These are phyloP conservation scores for Selenicereus undatus DNA, from an alignment of 148 eudicot species.

Conservation along the genomic window DNA sequence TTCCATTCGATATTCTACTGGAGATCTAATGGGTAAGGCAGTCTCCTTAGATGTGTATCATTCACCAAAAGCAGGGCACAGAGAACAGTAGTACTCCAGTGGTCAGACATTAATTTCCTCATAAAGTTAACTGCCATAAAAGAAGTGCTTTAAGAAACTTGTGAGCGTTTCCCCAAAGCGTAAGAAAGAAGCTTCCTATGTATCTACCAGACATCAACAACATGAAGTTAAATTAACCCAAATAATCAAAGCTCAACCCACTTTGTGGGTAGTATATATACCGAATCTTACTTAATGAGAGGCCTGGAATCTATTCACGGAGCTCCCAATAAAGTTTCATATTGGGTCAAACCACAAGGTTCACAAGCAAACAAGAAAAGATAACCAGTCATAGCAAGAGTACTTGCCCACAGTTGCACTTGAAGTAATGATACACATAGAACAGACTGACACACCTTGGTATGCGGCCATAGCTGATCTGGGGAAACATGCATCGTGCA, in stretches of 20 bases:
- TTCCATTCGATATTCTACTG: not conserved
- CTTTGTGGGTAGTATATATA: not conserved
- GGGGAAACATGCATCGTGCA: slow-evolving; percentile 99
- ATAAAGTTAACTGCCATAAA: not conserved
- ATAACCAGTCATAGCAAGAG: not conserved
- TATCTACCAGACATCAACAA: not conserved
- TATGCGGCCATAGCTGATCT: slow-evolving; percentile 98
- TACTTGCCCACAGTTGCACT: not conserved
- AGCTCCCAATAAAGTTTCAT: slow-evolving; percentile 1
- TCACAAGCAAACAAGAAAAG: not conserved
- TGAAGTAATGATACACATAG: not conserved
- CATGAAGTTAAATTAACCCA: not conserved
- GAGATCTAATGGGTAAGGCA: not conserved
- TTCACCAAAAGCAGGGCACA: not conserved
- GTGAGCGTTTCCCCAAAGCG: not conserved
- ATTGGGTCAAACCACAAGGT: not conserved
- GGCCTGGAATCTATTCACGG: not conserved
- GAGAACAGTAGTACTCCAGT: not conserved
- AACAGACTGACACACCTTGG: slow-evolving; percentile 74
- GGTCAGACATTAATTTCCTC: not conserved
- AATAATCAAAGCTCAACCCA: not conserved
- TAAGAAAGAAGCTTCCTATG: not conserved
- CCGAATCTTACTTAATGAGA: not conserved
- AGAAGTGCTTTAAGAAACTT: not conserved
- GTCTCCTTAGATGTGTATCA: not conserved